Conservation (phyloP, 148 eudicot genomes). For the Camellia japonica region DNA sequence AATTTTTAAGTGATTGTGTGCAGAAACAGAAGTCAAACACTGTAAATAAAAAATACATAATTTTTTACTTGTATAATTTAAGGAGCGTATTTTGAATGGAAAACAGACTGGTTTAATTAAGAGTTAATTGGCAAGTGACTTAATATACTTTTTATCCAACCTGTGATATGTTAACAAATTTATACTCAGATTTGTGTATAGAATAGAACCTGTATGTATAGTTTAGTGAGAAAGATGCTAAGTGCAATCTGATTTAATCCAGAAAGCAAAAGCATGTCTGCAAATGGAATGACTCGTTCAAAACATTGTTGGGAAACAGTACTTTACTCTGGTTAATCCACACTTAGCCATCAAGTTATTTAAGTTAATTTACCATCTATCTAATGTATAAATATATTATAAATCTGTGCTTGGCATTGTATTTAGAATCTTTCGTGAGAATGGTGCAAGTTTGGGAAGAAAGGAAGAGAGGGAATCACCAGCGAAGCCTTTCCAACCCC, state of each 20-base stretch:
- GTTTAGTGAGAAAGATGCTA: background rate
- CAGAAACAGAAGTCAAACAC: background rate
- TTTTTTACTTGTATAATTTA: background rate
- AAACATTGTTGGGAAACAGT: background rate
- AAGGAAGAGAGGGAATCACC: too few relatives aligned
- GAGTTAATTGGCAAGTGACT: background rate
- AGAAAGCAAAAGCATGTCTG: background rate
- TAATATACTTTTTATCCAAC: too few relatives aligned
- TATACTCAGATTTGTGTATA: background rate
- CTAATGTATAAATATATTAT: background rate
- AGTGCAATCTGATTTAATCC: background rate
- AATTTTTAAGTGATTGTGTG: constrained; percentile 2
- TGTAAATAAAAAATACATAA: constrained; percentile 1
- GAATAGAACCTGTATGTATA: background rate
- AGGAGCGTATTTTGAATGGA: background rate
- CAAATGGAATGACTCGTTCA: background rate
- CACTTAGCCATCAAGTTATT: background rate
- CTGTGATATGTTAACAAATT: background rate
- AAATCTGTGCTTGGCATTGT: background rate
- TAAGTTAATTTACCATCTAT: background rate
- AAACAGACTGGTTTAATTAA: background rate
- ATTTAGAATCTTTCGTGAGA: background rate
- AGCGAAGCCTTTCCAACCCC: too few relatives aligned
- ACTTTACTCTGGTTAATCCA: background rate
- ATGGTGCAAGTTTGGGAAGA: background rate